These are phyloP conservation scores for Acanthamoeba triangularis DNA, from an alignment of 208 protist genomes.

Conservation along the genomic window DNA sequence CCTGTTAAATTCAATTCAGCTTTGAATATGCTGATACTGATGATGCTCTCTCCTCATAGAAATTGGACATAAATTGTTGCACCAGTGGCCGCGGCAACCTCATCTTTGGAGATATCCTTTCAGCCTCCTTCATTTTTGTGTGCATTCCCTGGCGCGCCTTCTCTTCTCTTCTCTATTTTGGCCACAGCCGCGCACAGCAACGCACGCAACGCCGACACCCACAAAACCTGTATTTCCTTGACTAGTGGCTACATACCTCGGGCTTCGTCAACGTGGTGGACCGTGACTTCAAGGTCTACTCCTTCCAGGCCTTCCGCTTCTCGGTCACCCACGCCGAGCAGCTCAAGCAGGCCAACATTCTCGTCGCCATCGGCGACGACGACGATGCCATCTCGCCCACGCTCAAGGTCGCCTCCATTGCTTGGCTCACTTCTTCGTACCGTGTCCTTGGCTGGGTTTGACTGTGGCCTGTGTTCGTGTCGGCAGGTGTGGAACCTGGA, in stretches of 20 bases:
- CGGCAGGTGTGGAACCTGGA: constrained; percentile 73
- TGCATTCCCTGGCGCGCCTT: not conserved
- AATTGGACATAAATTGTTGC: constrained; percentile 91
- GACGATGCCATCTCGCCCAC: constrained; percentile 82
- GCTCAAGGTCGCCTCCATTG: constrained; percentile 90
- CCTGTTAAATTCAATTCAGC: not conserved
- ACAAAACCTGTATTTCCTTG: not conserved
- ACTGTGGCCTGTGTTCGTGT: not conserved
- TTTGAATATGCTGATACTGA: too few relatives aligned
- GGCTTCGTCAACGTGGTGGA: constrained; percentile 93
- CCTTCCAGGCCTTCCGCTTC: constrained; percentile 92
- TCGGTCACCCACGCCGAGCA: constrained; percentile 91
- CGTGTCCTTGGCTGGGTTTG: not conserved
- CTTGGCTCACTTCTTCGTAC: constrained; percentile 79
- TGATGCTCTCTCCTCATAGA: constrained; percentile 9
- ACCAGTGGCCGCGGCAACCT: constrained; percentile 92
- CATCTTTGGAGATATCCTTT: constrained; percentile 92
- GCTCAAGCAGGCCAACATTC: constrained; percentile 88
- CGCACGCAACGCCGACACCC: not conserved
- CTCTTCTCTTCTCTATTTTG: not conserved
- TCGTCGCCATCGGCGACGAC: constrained; percentile 94
- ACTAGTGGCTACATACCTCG: constrained; percentile 81
- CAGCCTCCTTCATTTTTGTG: not conserved
- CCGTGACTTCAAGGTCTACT: constrained; percentile 84
- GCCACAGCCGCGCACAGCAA: not conserved